Evolutionary conservation across 768 basidiomycete genomes (phyloP).

Genomic region (Hypholoma fasciculare): DNA sequence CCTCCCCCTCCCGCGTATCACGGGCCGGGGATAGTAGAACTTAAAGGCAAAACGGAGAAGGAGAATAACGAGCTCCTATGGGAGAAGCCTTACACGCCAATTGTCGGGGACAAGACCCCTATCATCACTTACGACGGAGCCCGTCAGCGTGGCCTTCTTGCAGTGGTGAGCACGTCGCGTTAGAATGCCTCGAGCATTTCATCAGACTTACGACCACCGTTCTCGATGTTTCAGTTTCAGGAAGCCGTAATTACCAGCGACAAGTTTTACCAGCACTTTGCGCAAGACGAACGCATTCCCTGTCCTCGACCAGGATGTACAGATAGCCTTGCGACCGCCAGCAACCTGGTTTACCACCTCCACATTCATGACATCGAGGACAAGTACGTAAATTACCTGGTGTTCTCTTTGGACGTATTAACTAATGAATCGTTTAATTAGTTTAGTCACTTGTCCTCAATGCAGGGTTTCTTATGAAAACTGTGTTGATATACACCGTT

Average conservation of each 20-base stretch:
- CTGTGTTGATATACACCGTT: constrained; percentile 20
- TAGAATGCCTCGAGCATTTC: not conserved
- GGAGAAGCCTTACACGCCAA: not conserved
- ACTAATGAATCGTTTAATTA: constrained; percentile 9
- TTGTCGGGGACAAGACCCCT: not conserved
- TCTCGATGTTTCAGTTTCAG: constrained; percentile 25
- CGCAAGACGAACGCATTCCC: constrained; percentile 29
- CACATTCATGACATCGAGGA: constrained; percentile 58
- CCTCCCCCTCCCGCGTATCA: not conserved
- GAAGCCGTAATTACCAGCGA: constrained; percentile 35
- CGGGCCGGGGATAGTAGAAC: not conserved
- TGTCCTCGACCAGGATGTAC: constrained; percentile 48
- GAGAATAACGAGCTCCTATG: too few species aligned
- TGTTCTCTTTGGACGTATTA: not conserved
- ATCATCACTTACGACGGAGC: not conserved
- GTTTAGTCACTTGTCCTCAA: constrained; percentile 19
- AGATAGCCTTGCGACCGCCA: constrained; percentile 40
- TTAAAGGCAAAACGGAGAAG: not conserved
- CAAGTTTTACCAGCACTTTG: not conserved
- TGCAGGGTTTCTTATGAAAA: constrained; percentile 23
- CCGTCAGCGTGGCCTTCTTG: not conserved
- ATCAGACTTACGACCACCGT: not conserved
- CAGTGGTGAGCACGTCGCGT: not conserved
- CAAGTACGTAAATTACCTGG: constrained; percentile 25
- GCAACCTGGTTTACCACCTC: constrained; percentile 50